Conservation (phyloP, 352 stramenopile species). For the Phytophthora multivora region DNA sequence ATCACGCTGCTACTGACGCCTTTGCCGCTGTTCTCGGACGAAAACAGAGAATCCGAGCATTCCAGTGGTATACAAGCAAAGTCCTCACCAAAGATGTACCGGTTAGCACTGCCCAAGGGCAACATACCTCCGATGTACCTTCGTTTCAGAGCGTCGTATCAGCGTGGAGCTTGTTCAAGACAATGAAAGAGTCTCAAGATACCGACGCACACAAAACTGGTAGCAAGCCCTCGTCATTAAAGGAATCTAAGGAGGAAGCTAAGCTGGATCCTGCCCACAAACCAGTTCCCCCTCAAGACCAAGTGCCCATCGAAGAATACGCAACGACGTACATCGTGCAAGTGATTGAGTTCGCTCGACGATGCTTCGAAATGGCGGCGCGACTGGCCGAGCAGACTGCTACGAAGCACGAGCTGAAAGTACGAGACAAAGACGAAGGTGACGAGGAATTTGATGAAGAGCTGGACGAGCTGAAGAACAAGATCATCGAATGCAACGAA, state of each 20-base stretch:
- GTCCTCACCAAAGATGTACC: background rate
- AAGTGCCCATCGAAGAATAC: slow-evolving; percentile 51
- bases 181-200: slow-evolving; percentile 60
- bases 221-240: slow-evolving; percentile 2
- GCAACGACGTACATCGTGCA: slow-evolving; percentile 50
- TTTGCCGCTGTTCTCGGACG: slow-evolving; percentile 56
- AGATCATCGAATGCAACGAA: slow-evolving; percentile 68
- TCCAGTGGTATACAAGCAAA: slow-evolving; percentile 39
- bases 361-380: slow-evolving; percentile 72
- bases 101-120: background rate
- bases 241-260: slow-evolving; percentile 5
- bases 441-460: slow-evolving; percentile 28
- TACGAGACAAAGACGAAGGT: slow-evolving; percentile 12
- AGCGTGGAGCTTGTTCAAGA: slow-evolving; percentile 52
- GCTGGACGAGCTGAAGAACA: slow-evolving; percentile 37
- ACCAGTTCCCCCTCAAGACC: background rate
- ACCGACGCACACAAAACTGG: slow-evolving; percentile 7
- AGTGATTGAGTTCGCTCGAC: slow-evolving; percentile 65
- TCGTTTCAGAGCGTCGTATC: slow-evolving; percentile 53
- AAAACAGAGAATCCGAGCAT: slow-evolving; percentile 43
- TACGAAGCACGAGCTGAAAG: slow-evolving; percentile 14
- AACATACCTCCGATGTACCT: background rate
- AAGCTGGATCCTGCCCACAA: background rate
- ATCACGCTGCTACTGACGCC: slow-evolving; percentile 66
- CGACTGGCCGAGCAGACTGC: slow-evolving; percentile 31